A percentile compares a stretch with the other conserved stretches of the same genome.
Evolutionary conservation across 805 yeast species (phyloP).

Genomic region (Cyberlindnera euphorbiae): DNA sequence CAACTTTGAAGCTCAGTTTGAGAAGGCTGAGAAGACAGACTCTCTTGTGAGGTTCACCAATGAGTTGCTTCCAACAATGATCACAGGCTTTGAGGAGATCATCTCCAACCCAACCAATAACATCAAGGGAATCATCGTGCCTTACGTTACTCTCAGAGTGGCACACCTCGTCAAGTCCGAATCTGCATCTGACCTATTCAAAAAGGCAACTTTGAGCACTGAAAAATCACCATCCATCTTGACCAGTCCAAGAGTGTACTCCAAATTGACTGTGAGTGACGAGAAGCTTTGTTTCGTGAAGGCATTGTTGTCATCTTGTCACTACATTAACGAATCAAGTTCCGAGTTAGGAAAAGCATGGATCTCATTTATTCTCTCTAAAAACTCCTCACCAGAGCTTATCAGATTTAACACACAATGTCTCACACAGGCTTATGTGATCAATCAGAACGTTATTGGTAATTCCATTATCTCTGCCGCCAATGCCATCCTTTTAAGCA

Average conservation of each 20-base stretch:
- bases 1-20: constrained; percentile 37
- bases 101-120: constrained; percentile 47
- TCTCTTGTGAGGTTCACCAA: constrained; percentile 14
- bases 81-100: constrained; percentile 38
- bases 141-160: constrained; percentile 42
- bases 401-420: constrained; percentile 15
- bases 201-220: constrained; percentile 31
- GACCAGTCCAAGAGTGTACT: constrained; percentile 41
- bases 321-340: constrained; percentile 17
- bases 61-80: constrained; percentile 25
- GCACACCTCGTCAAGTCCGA: constrained; percentile 24
- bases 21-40: constrained; percentile 9
- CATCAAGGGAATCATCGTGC: constrained; percentile 39
- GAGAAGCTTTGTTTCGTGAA: constrained; percentile 51
- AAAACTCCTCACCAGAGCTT: constrained; percentile 17
- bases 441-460: constrained; percentile 38
- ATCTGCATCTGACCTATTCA: constrained; percentile 27
- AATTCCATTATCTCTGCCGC: constrained; percentile 40
- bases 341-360: constrained; percentile 37
- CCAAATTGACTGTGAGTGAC: constrained; percentile 40
- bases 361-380: constrained; percentile 43
- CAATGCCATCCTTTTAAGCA: constrained; percentile 25
- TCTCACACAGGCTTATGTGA: constrained; percentile 29
- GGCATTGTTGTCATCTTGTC: constrained; percentile 36
- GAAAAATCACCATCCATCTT: constrained; percentile 47